These are phyloP conservation scores for Boehmeria nivea DNA, from an alignment of 306 rosid genomes.

Conservation along the genomic window DNA sequence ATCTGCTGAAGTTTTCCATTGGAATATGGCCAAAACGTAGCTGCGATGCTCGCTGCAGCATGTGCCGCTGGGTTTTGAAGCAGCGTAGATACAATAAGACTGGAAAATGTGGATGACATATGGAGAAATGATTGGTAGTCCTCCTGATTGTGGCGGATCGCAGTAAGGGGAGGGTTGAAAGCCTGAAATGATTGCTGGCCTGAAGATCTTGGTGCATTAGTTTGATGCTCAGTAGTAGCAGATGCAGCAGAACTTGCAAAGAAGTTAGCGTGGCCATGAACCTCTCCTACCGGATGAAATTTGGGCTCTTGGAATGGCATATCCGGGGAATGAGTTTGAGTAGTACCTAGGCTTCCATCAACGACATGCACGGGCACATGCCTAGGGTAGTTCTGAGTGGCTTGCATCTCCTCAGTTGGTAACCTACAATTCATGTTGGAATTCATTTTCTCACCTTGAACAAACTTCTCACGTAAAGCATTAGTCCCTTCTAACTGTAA, in stretches of 20 bases:
- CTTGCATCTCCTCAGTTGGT: constrained; percentile 59
- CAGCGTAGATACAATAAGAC: constrained; percentile 62
- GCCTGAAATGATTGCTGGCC: constrained; percentile 60
- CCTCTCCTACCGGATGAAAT: constrained; percentile 53
- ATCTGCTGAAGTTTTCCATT: constrained; percentile 46
- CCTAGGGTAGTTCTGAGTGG: constrained; percentile 71
- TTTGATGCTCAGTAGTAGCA: constrained; percentile 50
- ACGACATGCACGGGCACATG: constrained; percentile 84
- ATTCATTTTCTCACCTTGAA: constrained; percentile 47
- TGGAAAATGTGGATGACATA: constrained; percentile 70
- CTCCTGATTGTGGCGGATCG: constrained; percentile 38
- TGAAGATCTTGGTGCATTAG: constrained; percentile 47
- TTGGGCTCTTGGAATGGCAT: constrained; percentile 42
- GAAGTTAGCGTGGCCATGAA: constrained; percentile 37
- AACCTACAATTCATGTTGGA: constrained; percentile 37
- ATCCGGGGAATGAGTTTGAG: constrained; percentile 46
- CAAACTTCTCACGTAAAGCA: too few species aligned
- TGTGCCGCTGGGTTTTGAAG: constrained; percentile 90
- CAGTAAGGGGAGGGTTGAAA: constrained; percentile 49
- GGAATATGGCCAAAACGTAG: constrained; percentile 72
- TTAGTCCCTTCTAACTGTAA: constrained; percentile 38
- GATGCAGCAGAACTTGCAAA: constrained; percentile 49
- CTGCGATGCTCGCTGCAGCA: constrained; percentile 82
- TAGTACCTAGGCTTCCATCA: constrained; percentile 61
- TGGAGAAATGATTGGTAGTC: constrained; percentile 59